Evolutionary conservation across 2,329 filamentous ascomycete species (phyloP).

Genomic region (Allantophomopsis lycopodina): DNA sequence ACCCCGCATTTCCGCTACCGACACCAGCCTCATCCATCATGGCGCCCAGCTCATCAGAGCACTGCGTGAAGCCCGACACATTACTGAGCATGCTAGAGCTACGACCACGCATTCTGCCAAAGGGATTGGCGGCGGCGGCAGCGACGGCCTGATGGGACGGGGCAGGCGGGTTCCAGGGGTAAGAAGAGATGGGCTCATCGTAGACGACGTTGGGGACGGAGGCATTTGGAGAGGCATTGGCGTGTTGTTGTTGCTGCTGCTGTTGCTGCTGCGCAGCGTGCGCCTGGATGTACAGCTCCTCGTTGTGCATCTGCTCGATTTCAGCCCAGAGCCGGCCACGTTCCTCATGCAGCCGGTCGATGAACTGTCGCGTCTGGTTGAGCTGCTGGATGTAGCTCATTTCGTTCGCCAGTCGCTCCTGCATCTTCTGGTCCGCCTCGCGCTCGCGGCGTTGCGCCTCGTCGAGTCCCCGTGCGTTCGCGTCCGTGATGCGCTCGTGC

Average conservation of each 20-base stretch:
- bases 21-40: constrained; percentile 5
- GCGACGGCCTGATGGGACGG: constrained; percentile 2
- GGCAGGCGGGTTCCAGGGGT: constrained; percentile 12
- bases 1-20: no score
- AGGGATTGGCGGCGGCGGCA: constrained; percentile 4
- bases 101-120: constrained; percentile 28
- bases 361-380: constrained; percentile 3
- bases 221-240: constrained; percentile 1
- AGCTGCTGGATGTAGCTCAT: constrained; percentile 12
- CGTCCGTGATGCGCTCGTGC: constrained; percentile 54
- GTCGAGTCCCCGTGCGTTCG: constrained; percentile 40
- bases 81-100: constrained; percentile 56
- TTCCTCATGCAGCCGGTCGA: constrained; percentile 3
- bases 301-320: constrained; percentile 3
- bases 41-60: constrained; percentile 28
- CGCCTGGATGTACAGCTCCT: not conserved
- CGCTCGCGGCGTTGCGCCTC: constrained; percentile 18
- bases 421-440: constrained; percentile 13
- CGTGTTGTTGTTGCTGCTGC: no score
- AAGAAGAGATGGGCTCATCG: constrained; percentile 1
- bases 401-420: constrained; percentile 13
- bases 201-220: not conserved
- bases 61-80: constrained; percentile 53
- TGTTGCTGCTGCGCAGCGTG: not conserved
- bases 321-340: constrained; percentile 3